Conservation (phyloP, 169 alveolate genomes). For the Eimeria sp. region DNA sequence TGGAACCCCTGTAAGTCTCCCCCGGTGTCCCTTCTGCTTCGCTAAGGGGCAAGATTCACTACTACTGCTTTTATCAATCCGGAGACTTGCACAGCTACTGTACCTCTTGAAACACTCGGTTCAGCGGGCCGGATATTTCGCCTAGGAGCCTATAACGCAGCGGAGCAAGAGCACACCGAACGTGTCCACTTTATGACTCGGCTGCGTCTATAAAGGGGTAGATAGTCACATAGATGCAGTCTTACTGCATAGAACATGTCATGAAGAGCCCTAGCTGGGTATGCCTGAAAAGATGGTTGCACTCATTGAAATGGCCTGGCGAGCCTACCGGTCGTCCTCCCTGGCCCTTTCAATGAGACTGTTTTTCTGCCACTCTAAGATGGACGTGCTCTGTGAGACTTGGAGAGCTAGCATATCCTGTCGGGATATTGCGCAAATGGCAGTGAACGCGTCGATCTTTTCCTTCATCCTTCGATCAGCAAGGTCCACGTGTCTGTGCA, state of each 20-base stretch:
- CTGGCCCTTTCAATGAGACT: neutral
- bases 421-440: constrained; percentile 10
- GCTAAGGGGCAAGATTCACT: neutral
- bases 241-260: too few relatives aligned
- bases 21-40: neutral
- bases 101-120: constrained; percentile 60
- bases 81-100: neutral
- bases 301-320: neutral
- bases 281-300: neutral
- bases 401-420: constrained; percentile 42
- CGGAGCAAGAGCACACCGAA: neutral
- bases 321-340: constrained; percentile 45
- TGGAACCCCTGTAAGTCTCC: neutral
- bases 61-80: neutral
- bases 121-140: constrained; percentile 28
- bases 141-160: constrained; percentile 1
- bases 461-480: constrained; percentile 54
- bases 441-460: constrained; percentile 10
- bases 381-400: neutral
- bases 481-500: constrained; percentile 68
- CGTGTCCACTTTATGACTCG: neutral
- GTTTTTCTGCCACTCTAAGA: constrained; percentile 59
- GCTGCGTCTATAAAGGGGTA: neutral
- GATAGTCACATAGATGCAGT: neutral
- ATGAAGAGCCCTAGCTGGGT: neutral